Evolutionary conservation across 139 green algal genomes (phyloP).

Genomic region (Coelastrella sp.): DNA sequence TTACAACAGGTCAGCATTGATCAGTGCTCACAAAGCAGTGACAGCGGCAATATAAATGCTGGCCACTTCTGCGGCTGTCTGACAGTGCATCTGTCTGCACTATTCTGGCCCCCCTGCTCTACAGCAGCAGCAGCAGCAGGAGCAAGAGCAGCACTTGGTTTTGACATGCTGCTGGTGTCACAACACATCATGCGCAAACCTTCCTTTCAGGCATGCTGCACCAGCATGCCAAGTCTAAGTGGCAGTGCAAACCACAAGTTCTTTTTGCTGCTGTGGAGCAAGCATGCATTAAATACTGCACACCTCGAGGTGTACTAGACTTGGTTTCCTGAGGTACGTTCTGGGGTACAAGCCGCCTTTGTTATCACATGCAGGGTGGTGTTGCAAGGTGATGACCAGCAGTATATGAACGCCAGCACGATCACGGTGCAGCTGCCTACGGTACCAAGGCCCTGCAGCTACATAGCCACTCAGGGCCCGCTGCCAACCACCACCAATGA

Average conservation of each 20-base stretch:
- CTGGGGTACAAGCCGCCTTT: not conserved
- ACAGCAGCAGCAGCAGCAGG: too few species aligned
- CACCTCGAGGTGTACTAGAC: not conserved
- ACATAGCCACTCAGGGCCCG: conserved; percentile 68
- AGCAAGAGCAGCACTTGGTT: too few species aligned
- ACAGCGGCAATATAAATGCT: not conserved
- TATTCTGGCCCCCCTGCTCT: too few species aligned
- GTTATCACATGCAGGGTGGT: conserved; percentile 1
- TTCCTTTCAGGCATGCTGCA: not conserved
- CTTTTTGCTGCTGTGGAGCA: not conserved
- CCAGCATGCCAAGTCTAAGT: not conserved
- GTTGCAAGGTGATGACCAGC: conserved; percentile 22
- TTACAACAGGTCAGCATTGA: conserved; percentile 55
- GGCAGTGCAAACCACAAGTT: not conserved
- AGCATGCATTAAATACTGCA: too few species aligned
- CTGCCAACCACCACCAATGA: conserved; percentile 58
- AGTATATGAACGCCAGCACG: conserved; percentile 68
- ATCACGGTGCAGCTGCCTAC: conserved; percentile 45
- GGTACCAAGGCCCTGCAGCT: conserved; percentile 41
- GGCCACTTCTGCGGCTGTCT: not conserved
- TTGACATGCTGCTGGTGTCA: too few species aligned
- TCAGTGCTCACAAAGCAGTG: not conserved
- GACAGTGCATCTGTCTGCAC: not conserved
- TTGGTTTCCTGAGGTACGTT: not conserved
- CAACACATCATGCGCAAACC: too few species aligned